Evolutionary conservation across 345 rosid species (phyloP), one percentile per base, ranked within the genome.

Genomic region (Abelmoschus esculentus): DNA sequence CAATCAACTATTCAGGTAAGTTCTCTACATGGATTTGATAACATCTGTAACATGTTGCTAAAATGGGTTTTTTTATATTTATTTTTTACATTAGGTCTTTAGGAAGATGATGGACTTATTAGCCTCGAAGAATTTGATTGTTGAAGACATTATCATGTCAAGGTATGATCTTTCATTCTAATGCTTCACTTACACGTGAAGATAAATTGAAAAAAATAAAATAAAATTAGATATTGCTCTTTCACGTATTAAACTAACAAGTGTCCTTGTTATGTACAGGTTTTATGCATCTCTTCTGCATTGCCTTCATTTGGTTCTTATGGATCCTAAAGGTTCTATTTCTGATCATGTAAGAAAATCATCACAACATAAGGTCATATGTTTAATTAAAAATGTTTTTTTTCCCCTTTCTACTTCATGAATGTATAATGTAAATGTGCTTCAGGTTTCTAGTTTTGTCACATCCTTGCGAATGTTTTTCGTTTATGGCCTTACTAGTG

Each of bases 41-140:
- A 61, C 53, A 74, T 61, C 7, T 22, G 11, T 49, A 58, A 57
- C 26, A 59, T 18, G 18, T 49, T 1, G 10, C 73, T 80, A 60
- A 60, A 34, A 18, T 59, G 15, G 58, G 31, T 10, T 42, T 42
- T 36, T 42, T 9, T 42, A 8, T 42, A 64, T 38, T 38, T 38
- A 50, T 59, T 3, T 77, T 76, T 53, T 66, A 19, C 66, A 59
- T 72, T 76, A 93, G 98, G 93, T 83, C 75, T 73, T 86, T 70
- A 81, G 96, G 76, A 91, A 88, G 84, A 86, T 89, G 75, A 85
- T 89, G 88, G 96, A 91, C 79, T 82, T 78, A 72, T 72, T 91
- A 74, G 86, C 87, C 54, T 82, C 87, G 67, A 86, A 80, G 80
- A 78, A 76, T 65, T 80, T 79, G 77, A 81, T 84, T 67, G 73